These are phyloP conservation scores for Fusarium pseudoanthophilum DNA, from an alignment of 2,329 filamentous ascomycete genomes.

Conservation along the genomic window DNA sequence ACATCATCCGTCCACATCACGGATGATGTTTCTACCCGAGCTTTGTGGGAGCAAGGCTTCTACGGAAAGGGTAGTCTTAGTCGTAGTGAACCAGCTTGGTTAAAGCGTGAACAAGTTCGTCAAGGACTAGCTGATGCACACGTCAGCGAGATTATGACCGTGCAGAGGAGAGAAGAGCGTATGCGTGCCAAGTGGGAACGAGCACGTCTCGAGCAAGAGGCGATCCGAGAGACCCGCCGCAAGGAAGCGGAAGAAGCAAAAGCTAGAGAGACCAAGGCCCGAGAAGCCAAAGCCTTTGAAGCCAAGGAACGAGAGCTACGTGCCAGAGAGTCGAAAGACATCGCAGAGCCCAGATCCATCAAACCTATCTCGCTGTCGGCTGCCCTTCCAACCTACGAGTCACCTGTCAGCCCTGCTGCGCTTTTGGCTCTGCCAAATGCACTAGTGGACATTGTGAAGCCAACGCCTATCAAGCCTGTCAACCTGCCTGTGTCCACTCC, in stretches of 20 bases:
- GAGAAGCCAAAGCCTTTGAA: conserved; percentile 25
- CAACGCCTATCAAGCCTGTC: neutral
- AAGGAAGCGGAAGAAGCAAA: conserved; percentile 55
- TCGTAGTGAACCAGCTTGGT: conserved; percentile 94
- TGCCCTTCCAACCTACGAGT: conserved; percentile 1
- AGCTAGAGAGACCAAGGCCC: conserved; percentile 35
- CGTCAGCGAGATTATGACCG: conserved; percentile 86
- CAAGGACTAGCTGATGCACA: conserved; percentile 70
- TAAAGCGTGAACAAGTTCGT: conserved; percentile 82
- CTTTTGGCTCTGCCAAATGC: conserved; percentile 69
- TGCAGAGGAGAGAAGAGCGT: conserved; percentile 80
- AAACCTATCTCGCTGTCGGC: conserved; percentile 1
- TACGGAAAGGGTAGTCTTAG: conserved; percentile 95
- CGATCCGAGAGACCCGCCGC: conserved; percentile 74
- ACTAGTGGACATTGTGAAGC: conserved; percentile 19
- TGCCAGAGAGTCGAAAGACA: conserved; percentile 6
- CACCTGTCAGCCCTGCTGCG: conserved; percentile 58
- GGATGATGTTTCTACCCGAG: conserved; percentile 78
- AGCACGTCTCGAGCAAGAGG: conserved; percentile 86
- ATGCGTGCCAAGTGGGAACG: conserved; percentile 89
- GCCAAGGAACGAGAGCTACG: conserved; percentile 14
- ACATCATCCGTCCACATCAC: conserved; percentile 88
- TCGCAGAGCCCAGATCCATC: conserved; percentile 1
- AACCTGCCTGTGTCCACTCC: neutral
- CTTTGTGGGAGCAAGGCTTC: conserved; percentile 96